Evolutionary conservation across 1,284 basidiomycete genomes (phyloP).

Genomic region (Pseudozyma sp.): DNA sequence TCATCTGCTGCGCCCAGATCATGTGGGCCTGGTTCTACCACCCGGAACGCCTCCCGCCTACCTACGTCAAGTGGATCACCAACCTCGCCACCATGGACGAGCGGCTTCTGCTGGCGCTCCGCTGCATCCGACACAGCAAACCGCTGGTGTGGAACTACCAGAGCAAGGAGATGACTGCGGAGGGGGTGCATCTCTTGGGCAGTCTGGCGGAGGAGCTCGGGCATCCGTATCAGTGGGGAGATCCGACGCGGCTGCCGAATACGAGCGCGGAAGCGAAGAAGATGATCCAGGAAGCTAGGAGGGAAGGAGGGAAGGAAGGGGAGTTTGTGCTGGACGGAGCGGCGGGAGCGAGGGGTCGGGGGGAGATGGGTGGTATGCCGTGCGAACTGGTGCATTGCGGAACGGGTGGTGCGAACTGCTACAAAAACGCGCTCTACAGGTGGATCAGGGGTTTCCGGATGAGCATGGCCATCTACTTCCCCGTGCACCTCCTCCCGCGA

Average conservation of each 20-base stretch:
- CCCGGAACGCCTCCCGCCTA: constrained; percentile 63
- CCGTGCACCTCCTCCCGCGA: constrained; percentile 69
- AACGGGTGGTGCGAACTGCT: constrained; percentile 65
- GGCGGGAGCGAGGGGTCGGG: constrained; percentile 50
- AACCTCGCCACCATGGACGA: constrained; percentile 69
- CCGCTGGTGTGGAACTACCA: constrained; percentile 65
- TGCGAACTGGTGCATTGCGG: constrained; percentile 69
- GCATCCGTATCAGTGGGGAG: constrained; percentile 60
- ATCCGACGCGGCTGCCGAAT: constrained; percentile 49
- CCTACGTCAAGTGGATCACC: constrained; percentile 67
- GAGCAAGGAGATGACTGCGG: constrained; percentile 36
- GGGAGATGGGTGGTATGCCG: constrained; percentile 65
- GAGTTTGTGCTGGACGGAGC: constrained; percentile 56
- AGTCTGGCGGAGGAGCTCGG: constrained; percentile 56
- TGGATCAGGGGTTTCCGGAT: constrained; percentile 67
- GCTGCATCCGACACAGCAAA: constrained; percentile 56
- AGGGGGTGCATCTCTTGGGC: constrained; percentile 43
- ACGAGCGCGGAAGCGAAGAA: constrained; percentile 31
- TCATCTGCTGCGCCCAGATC: constrained; percentile 62
- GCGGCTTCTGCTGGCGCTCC: constrained; percentile 62
- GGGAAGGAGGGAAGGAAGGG: not conserved
- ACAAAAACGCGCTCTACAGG: constrained; percentile 64
- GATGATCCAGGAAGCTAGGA: constrained; percentile 25
- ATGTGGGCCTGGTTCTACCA: constrained; percentile 68
- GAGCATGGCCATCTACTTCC: constrained; percentile 69